Base-by-base conservation (phyloP, 1,284 basidiomycete species). In the Wallemia hederae region DNA sequence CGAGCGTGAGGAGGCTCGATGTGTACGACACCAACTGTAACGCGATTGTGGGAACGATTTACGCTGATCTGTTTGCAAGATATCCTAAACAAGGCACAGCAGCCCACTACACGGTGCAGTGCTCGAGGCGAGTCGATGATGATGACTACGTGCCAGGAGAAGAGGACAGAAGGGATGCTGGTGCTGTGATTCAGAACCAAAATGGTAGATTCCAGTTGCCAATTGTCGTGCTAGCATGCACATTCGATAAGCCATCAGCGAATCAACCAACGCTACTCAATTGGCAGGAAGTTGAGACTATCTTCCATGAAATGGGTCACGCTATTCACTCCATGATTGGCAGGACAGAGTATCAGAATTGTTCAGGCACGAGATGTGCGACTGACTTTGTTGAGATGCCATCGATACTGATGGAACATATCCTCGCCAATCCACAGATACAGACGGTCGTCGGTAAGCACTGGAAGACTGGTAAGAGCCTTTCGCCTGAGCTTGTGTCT, bases 251-350 rank as follows among this genome's bases (percentile, higher is more conserved):
- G 24, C 83, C 85, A 15, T 75, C 76, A 0, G 73, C 76, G n/a
- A 72, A 74, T 29, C 82, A 80, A 1, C 77, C 86, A 1, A 81
- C 85, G 0, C 73, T 83, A 49, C 72, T 98, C 26, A 81, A 83
- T 62, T 98, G 92, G 91, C 82, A 86, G 66, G 90, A 98, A 67
- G 85, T 97, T 9, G 77, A 86, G 69, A 98, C 92, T 1, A 74
- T 98, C 24, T 96, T 94, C 72, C 92, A 98, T 67, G 92, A 98
- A 72, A 97, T 98, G 91, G 92, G 92, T 0, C 92, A 98, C 70
- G 92, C 94, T 1, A 89, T 98, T 78, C 92, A 98, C 69, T 98
- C 92, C 0, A 98, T 98, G 94, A 84, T 98, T 63, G 94, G 92
- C 24, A 78, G 87, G 34, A 98, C 91, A 3, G 89, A 92, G 66